Conservation (phyloP, 495 filamentous ascomycete species). For the Aspergillus coremiiformis region DNA sequence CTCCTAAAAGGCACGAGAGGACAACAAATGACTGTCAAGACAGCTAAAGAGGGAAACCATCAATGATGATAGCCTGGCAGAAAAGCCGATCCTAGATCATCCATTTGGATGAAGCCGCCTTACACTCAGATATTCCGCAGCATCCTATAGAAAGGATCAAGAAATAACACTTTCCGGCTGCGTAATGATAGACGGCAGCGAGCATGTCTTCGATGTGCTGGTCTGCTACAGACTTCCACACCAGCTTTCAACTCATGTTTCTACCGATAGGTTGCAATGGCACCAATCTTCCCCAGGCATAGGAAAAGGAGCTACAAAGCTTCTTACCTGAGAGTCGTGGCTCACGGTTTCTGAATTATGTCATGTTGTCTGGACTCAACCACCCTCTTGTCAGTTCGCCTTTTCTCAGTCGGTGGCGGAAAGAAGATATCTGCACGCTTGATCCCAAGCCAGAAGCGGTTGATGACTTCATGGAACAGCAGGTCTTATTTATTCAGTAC, state of each 20-base stretch:
- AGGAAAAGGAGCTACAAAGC: constrained; percentile 45
- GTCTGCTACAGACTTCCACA: constrained; percentile 46
- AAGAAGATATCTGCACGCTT: constrained; percentile 5
- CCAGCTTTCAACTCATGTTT: constrained; percentile 34
- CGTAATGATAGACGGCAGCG: constrained; percentile 28
- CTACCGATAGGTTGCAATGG: constrained; percentile 39
- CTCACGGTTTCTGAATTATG: constrained; percentile 57
- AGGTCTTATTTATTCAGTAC: constrained; percentile 14
- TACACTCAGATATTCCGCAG: constrained; percentile 3
- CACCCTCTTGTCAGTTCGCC: constrained; percentile 5
- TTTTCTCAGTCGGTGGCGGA: constrained; percentile 5
- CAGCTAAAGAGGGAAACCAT: not conserved
- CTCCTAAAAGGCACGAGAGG: not conserved
- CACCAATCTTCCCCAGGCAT: constrained; percentile 40
- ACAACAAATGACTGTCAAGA: not conserved
- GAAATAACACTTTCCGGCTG: constrained; percentile 27
- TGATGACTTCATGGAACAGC: constrained; percentile 37
- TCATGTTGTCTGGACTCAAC: constrained; percentile 56
- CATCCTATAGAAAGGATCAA: constrained; percentile 21
- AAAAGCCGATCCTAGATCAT: constrained; percentile 21
- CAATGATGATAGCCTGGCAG: constrained; percentile 8
- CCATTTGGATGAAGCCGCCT: constrained; percentile 35
- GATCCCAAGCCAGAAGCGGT: constrained; percentile 15
- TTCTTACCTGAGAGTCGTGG: constrained; percentile 50
- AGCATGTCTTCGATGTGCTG: constrained; percentile 22